Evolutionary conservation across 345 rosid species (phyloP), one percentile per base, ranked within the genome.

Genomic region (Citrus sp.): DNA sequence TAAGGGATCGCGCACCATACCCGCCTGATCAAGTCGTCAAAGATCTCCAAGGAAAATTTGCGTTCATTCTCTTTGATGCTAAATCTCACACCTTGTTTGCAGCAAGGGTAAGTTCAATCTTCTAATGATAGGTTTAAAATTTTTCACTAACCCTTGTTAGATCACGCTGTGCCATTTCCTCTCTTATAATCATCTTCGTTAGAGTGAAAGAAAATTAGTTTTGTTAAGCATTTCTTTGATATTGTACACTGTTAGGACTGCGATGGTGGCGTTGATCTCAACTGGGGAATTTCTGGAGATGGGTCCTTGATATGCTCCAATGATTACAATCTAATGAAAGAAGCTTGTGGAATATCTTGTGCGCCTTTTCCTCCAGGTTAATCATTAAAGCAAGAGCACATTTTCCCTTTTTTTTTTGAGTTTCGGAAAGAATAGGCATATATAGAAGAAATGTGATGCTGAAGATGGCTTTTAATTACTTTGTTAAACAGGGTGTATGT

Each of bases 1-100:
- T 91, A 6, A 84, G 93, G 67, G 97, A 92, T 80, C 83, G 97
- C 24, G 97, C 93, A 6, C 95, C 97, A 7, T 91, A 92, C n/a
- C 97, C 94, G 21, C 87, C 91, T 7, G 94, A 92, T 86, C 91
- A 92, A 78, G 97, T 92, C 73, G 84, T 92, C 9, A 87, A 89
- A 81, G 95, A 88, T 85, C 90, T 92, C 70, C 84, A 86, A 9
- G 97, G 97, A 22, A 89, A 88, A 73, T 90, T 88, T 79, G 89
- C 91, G 12, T 92, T 91, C 73, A 78, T 88, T 63, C 85, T 90
- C 80, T 91, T 87, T 22, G 92, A 92, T 77, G 85, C 86, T 34
- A 79, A 72, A 67, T 81, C 86, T 3, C 75, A 79, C 4, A 85
- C 80, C 42, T 90, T 91, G 30, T 91, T 92, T 58, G 87, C 84